These are phyloP conservation scores for Microbotryum violaceum DNA, from an alignment of 1,284 basidiomycete genomes.

Conservation along the genomic window DNA sequence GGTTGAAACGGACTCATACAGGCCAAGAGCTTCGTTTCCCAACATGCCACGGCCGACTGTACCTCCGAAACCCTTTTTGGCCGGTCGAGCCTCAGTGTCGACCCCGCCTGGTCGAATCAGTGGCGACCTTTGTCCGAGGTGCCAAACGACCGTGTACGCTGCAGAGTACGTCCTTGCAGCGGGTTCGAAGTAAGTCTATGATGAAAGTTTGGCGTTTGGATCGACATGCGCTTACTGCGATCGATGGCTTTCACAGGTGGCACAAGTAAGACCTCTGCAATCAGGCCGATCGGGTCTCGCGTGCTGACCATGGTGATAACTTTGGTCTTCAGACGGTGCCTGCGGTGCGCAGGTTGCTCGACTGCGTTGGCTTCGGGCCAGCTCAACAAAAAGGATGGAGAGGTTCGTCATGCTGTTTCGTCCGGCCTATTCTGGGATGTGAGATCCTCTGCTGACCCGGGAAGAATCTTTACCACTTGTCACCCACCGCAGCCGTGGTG, in stretches of 20 bases:
- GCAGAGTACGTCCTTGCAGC: conserved; percentile 16
- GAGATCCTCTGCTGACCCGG: too few species aligned
- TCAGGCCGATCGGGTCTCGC: not conserved
- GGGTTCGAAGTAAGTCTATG: conserved; percentile 7
- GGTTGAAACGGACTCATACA: not conserved
- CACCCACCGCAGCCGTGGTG: too few species aligned
- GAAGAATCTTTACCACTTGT: too few species aligned
- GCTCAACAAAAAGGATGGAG: conserved; percentile 10
- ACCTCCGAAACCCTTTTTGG: not conserved
- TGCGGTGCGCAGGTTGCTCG: conserved; percentile 18
- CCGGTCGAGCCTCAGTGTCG: not conserved
- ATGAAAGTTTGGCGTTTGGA: too few species aligned
- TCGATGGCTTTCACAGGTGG: conserved; percentile 1
- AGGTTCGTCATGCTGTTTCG: not conserved
- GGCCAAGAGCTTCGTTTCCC: not conserved
- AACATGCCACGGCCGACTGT: not conserved
- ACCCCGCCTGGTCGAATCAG: not conserved
- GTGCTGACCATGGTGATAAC: too few species aligned
- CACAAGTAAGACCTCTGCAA: conserved; percentile 14
- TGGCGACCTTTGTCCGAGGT: conserved; percentile 11
- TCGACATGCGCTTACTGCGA: not conserved
- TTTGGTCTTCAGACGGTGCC: conserved; percentile 8
- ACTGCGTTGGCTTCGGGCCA: conserved; percentile 5
- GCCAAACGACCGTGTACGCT: conserved; percentile 14
- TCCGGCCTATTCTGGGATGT: too few species aligned